Conservation (phyloP, 345 rosid species). For the Camelina laxa region DNA sequence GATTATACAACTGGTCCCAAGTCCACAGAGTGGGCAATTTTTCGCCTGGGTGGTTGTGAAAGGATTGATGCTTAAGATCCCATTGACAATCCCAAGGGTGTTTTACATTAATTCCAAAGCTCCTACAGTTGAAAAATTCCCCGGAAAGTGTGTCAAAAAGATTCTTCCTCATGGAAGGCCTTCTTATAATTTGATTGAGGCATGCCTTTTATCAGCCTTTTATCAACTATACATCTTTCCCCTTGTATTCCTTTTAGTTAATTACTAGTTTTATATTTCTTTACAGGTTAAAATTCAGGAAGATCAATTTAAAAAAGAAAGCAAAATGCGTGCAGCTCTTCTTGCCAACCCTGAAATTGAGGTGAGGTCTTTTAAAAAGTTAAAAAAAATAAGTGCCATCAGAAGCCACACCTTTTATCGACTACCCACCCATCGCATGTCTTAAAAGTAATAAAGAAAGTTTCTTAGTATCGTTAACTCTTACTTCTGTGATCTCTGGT, state of each 20-base stretch:
- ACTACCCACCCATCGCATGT: slow-evolving; percentile 21
- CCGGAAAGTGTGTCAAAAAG: slow-evolving; percentile 83
- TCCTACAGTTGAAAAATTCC: slow-evolving; percentile 63
- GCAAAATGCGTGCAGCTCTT: slow-evolving; percentile 80
- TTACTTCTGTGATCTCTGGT: slow-evolving; percentile 18
- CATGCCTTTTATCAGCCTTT: slow-evolving; percentile 42
- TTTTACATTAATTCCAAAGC: slow-evolving; percentile 82
- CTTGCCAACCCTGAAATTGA: slow-evolving; percentile 93
- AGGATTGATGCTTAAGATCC: slow-evolving; percentile 91
- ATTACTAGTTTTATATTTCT: slow-evolving; percentile 28
- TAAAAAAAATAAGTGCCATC: slow-evolving; percentile 13
- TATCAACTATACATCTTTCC: slow-evolving; percentile 24
- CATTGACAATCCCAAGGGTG: slow-evolving; percentile 76
- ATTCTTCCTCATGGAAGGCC: slow-evolving; percentile 85
- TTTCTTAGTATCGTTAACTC: slow-evolving; percentile 10
- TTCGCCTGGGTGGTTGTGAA: slow-evolving; percentile 91
- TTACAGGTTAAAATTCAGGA: slow-evolving; percentile 69
- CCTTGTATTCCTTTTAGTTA: slow-evolving; percentile 21
- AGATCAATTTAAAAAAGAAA: slow-evolving; percentile 69
- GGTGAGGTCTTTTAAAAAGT: slow-evolving; percentile 52
- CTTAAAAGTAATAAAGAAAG: neutral
- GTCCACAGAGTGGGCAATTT: slow-evolving; percentile 63
- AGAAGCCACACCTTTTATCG: slow-evolving; percentile 23
- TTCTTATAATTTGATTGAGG: slow-evolving; percentile 81
- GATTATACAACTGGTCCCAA: slow-evolving; percentile 83